phyloP scores from a whole-genome alignment of 2,329 filamentous ascomycete species.

The Venturia asperata region DNA sequence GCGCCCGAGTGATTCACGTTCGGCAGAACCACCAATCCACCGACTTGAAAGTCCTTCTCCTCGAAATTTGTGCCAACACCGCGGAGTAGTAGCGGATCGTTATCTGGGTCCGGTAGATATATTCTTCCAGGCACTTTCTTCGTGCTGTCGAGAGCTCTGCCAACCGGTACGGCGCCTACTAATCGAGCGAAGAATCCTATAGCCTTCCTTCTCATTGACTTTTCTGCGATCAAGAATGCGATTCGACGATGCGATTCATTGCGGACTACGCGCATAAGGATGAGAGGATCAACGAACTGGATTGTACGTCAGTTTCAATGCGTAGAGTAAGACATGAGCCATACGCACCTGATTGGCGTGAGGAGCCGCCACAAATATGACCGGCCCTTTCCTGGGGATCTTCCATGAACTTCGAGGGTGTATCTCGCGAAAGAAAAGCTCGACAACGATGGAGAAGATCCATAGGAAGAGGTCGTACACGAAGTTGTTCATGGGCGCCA shows the following conservation, averaged over 20 bases:
- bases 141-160: conserved; percentile 80
- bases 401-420: conserved; percentile 94
- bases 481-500: conserved; percentile 35
- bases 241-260: conserved; percentile 82
- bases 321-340: background rate
- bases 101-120: conserved; percentile 81
- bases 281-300: conserved; percentile 90
- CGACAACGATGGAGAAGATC: conserved; percentile 73
- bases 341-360: conserved; percentile 81
- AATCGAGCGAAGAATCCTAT: conserved; percentile 80
- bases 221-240: conserved; percentile 88
- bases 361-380: conserved; percentile 93
- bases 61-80: conserved; percentile 80
- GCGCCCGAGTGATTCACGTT: conserved; percentile 73
- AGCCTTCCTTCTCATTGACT: conserved; percentile 83
- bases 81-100: conserved; percentile 73
- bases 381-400: conserved; percentile 77
- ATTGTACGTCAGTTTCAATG: conserved; percentile 2
- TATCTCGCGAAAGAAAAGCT: conserved; percentile 97
- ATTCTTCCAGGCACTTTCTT: conserved; percentile 72
- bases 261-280: conserved; percentile 84
- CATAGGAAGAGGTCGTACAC: conserved; percentile 74
- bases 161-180: conserved; percentile 87
- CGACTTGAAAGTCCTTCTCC: conserved; percentile 59
- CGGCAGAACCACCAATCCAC: conserved; percentile 81